Evolutionary conservation across 257 asterid genomes (phyloP), one percentile per base, ranked within the genome.

Genomic region (Ballota nigra): DNA sequence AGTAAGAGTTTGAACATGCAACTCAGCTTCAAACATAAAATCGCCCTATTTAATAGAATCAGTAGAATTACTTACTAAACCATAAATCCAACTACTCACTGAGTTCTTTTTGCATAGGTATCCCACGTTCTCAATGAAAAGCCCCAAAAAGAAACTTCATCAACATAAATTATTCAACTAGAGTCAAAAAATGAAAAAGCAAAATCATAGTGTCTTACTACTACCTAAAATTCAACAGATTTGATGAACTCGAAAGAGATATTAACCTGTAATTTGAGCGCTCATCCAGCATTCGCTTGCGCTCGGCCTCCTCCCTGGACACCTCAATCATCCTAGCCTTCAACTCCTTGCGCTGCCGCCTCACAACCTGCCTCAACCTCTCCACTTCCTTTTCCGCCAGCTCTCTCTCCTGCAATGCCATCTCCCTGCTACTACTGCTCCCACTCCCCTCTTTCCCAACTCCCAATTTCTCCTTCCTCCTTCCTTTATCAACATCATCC

Each of bases 331-430:
- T 95, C 86, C 89, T 86, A 15, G 89, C 84, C 83, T 95, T 95
- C 82, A 95, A 78, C 85, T 92, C 98, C 89, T 89, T 95, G 31
- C 99, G 81, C 82, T 95, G 97, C 70, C 97, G 87, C 85, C 98
- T 85, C 77, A 92, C 88, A 66, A 86, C 78, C 87, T 92, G 98
- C 86, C 99, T 87, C 85, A 95, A 77, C 86, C 91, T 95, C 81
- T 95, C 99, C 66, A 92, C 98, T 76, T 92, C 99, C 86, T 92
- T 92, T 88, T 95, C 98, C 45, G 99, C 99, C 85, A 80, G 19
- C 60, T 95, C 97, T 68, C 98, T 88, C 84, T 95, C 99, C 83
- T 83, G 96, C 86, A 95, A 86, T 9, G 96, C 97, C 77, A 75
- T 73, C 79, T 92, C 99, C 85, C 95, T 92, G 74, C 85, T 86